Base-by-base conservation (phyloP, 192 early-diverging fungal genomes). In the Phycomyces blakesleeanus region DNA sequence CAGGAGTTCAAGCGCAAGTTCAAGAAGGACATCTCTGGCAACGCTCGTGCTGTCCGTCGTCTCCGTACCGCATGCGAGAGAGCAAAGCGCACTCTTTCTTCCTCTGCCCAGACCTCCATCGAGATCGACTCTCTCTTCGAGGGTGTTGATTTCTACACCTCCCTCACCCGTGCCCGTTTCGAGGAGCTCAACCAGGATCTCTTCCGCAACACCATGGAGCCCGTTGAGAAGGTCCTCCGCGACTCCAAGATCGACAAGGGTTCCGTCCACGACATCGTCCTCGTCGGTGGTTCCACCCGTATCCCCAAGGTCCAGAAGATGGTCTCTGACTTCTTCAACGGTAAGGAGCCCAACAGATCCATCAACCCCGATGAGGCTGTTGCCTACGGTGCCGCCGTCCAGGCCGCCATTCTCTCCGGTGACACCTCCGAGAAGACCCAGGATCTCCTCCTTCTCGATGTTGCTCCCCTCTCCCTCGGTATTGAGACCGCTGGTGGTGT, bases 281-380 rank as follows among this genome's bases (percentile, higher is more conserved):
- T 98, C 41, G 96, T 97, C 67, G 96, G 96, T 77, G 95, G 96
- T 73, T 97, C 96, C 87, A 98, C 94, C 64, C 96, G 96, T 88
- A 98, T 98, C 82, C 96, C 96, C 84, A 97, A 96, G 86, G 90
- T 98, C 76, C 95, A 97, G 84, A 94, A 96, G 85, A 87, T 98
- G 72, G 89, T 98, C 68, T 91, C 92, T 39, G 94, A 97, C 86
- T 97, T 88, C 88, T 98, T 98, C 81, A 95, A 93, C 88, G 95
- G 95, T 77, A 98, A 98, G 89, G 93, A 98, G 83, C 95, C 91
- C 76, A 94, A 95, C 90, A 94, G 92, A 86, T 94, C 92, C 63
- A 95, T 98, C 83, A 97, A 98, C 89, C 96, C 95, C 68, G 95
- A 98, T 81, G 95, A 98, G 81, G 95, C 95, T 59, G 96, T 97